phyloP scores from a whole-genome alignment of 2,329 filamentous ascomycete genomes.

The Calycina marina region DNA sequence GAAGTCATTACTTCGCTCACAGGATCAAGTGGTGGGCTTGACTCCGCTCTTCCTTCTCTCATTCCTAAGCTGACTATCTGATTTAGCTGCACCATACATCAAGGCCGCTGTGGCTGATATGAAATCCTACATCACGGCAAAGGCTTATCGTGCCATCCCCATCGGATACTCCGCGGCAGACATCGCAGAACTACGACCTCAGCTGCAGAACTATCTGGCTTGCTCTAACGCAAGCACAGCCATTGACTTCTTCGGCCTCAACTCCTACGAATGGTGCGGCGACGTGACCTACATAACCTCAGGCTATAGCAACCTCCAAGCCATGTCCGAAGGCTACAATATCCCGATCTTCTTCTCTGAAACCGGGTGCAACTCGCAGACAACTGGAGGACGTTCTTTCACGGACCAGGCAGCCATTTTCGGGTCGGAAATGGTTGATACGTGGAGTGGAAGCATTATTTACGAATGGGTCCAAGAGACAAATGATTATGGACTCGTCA shows the following conservation, averaged over 20 bases:
- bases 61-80: too few species aligned
- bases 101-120: conserved; percentile 44
- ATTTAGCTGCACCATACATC: conserved; percentile 36
- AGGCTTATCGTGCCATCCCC: conserved; percentile 33
- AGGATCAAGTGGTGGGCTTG: neutral
- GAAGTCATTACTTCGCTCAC: conserved; percentile 55
- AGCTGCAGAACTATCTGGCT: conserved; percentile 61
- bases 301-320: conserved; percentile 53
- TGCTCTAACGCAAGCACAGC: conserved; percentile 49
- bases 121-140: conserved; percentile 33
- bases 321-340: conserved; percentile 49
- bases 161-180: conserved; percentile 50
- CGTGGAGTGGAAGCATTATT: conserved; percentile 63
- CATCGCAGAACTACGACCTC: conserved; percentile 50
- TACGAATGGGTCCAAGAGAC: conserved; percentile 84
- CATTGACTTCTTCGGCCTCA: conserved; percentile 49
- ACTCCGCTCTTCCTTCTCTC: too few species aligned
- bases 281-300: conserved; percentile 39
- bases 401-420: conserved; percentile 66
- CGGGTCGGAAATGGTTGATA: conserved; percentile 53
- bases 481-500: conserved; percentile 70
- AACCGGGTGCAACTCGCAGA: conserved; percentile 64
- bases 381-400: conserved; percentile 43
- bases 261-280: conserved; percentile 53
- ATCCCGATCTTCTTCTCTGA: conserved; percentile 78